phyloP scores from a whole-genome alignment of 2,329 filamentous ascomycete genomes.

The Pseudocercospora vitis region DNA sequence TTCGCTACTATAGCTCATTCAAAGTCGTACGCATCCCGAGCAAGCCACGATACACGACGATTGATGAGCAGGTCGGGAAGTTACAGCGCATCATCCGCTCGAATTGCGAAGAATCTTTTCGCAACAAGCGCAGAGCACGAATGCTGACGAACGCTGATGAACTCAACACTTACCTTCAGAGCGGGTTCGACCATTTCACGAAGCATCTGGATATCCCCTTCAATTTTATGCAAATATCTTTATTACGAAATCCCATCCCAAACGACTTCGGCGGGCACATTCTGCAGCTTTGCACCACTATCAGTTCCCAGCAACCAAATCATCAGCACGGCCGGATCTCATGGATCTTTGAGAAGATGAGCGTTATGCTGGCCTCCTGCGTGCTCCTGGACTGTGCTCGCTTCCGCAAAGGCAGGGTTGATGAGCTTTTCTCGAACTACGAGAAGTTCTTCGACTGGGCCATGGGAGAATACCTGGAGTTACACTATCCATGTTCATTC shows the following conservation, averaged over 20 bases:
- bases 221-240: constrained; percentile 52
- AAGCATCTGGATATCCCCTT: constrained; percentile 49
- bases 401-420: constrained; percentile 40
- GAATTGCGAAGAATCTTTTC: constrained; percentile 44
- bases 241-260: constrained; percentile 47
- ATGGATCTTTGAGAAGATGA: constrained; percentile 48
- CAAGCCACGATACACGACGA: constrained; percentile 48
- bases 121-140: constrained; percentile 47
- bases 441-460: constrained; percentile 46
- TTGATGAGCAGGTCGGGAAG: constrained; percentile 51
- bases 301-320: constrained; percentile 39
- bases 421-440: constrained; percentile 45
- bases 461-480: constrained; percentile 47
- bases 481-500: constrained; percentile 51
- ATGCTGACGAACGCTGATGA: constrained; percentile 52
- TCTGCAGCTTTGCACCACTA: constrained; percentile 48
- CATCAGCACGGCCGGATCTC: constrained; percentile 34
- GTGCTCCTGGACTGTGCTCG: constrained; percentile 51
- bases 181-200: constrained; percentile 54
- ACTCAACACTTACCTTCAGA: constrained; percentile 50
- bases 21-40: constrained; percentile 51
- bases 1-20: constrained; percentile 54
- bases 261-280: constrained; percentile 53
- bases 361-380: constrained; percentile 53
- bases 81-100: constrained; percentile 47